Evolutionary conservation across 495 filamentous ascomycete genomes (phyloP).

Genomic region (Penicillium canariense): DNA sequence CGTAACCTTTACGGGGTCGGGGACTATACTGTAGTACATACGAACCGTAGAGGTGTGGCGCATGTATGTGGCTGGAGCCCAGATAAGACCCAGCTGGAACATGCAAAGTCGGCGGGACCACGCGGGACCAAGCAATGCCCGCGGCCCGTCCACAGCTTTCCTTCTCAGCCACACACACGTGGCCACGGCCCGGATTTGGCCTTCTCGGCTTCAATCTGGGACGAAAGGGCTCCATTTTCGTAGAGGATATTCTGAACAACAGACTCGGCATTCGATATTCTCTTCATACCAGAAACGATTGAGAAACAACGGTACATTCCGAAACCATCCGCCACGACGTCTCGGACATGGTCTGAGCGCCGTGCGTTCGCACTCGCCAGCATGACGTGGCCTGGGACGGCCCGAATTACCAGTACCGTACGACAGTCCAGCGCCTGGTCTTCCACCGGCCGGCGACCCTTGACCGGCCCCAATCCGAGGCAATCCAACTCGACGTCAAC

Average conservation of each 20-base stretch:
- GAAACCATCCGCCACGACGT: not conserved
- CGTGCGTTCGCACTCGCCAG: not conserved
- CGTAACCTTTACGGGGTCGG: no score
- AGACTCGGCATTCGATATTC: no score
- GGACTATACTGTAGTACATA: no score
- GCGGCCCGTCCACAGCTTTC: not conserved
- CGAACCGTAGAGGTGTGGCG: no score
- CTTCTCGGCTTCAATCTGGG: not conserved
- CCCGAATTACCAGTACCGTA: slow-evolving; percentile 17
- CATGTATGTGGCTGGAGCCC: not conserved
- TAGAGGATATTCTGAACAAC: not conserved
- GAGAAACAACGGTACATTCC: no score
- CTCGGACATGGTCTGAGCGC: slow-evolving; percentile 2
- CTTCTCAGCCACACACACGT: slow-evolving; percentile 12
- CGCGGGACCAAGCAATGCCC: no score
- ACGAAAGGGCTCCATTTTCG: no score
- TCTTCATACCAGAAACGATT: no score
- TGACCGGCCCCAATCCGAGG: no score
- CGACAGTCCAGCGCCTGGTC: not conserved
- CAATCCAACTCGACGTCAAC: no score
- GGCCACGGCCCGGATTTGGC: slow-evolving; percentile 1
- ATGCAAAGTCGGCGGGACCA: no score
- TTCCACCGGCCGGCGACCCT: not conserved
- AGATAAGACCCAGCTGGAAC: not conserved
- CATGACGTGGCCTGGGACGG: slow-evolving; percentile 16